These are phyloP conservation scores for Clavulina sp. DNA, from an alignment of 768 basidiomycete species.

Conservation along the genomic window DNA sequence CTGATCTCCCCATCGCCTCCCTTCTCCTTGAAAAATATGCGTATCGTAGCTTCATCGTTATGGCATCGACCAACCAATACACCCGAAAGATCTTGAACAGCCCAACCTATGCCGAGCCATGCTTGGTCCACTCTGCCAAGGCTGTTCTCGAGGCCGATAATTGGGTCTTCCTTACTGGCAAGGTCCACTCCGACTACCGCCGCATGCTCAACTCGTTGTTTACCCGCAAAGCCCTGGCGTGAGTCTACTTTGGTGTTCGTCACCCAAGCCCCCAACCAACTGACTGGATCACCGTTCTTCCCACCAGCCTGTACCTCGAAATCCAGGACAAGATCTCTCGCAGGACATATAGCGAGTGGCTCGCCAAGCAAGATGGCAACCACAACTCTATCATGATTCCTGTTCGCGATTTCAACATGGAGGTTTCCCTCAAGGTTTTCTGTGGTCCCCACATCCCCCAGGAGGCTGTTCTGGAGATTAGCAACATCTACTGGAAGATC, in stretches of 20 bases:
- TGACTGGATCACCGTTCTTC: not conserved
- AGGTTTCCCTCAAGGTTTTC: slow-evolving; percentile 89
- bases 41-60: slow-evolving; percentile 80
- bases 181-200: slow-evolving; percentile 84
- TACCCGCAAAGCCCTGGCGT: slow-evolving; percentile 88
- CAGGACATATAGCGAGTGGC: slow-evolving; percentile 59
- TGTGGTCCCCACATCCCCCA: slow-evolving; percentile 83
- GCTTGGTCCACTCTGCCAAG: slow-evolving; percentile 84
- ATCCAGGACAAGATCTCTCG: slow-evolving; percentile 75
- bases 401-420: slow-evolving; percentile 93
- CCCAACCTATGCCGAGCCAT: slow-evolving; percentile 81
- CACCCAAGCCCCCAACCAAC: not conserved
- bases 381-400: slow-evolving; percentile 46
- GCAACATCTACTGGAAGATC: slow-evolving; percentile 90
- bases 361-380: slow-evolving; percentile 37
- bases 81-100: slow-evolving; percentile 94
- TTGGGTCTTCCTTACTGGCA: slow-evolving; percentile 98
- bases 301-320: slow-evolving; percentile 53
- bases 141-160: slow-evolving; percentile 69
- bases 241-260: slow-evolving; percentile 15
- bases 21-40: not conserved
- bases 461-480: slow-evolving; percentile 59
- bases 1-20: not conserved
- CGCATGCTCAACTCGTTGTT: slow-evolving; percentile 80
- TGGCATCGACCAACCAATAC: slow-evolving; percentile 87